These are phyloP conservation scores for Candida arabinofermentans DNA, from an alignment of 805 yeast genomes.

Conservation along the genomic window DNA sequence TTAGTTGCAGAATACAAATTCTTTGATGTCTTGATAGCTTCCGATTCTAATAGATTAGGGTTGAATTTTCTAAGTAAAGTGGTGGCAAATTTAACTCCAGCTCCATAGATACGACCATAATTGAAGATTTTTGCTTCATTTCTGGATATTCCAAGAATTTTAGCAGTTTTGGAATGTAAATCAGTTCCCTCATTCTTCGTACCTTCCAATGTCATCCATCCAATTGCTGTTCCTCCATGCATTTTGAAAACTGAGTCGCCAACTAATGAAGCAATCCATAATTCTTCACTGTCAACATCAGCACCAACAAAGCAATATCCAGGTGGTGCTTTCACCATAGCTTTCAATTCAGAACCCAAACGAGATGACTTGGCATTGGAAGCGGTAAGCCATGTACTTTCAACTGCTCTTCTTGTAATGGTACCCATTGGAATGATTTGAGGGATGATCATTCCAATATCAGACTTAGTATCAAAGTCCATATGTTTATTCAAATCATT, in stretches of 20 bases:
- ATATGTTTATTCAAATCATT: slow-evolving; percentile 25
- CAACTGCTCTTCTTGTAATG: slow-evolving; percentile 92
- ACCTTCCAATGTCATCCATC: slow-evolving; percentile 99
- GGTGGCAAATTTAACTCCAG: slow-evolving; percentile 89
- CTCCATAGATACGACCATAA: slow-evolving; percentile 97
- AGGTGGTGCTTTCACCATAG: slow-evolving; percentile 78
- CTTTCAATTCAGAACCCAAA: slow-evolving; percentile 90
- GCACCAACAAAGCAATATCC: slow-evolving; percentile 96
- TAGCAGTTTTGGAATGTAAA: slow-evolving; percentile 90
- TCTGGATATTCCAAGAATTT: slow-evolving; percentile 81
- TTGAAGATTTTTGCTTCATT: slow-evolving; percentile 93
- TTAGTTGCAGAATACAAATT: slow-evolving; percentile 77
- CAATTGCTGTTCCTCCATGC: slow-evolving; percentile 95
- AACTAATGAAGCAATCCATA: slow-evolving; percentile 95
- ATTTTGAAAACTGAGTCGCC: slow-evolving; percentile 87
- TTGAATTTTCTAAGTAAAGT: slow-evolving; percentile 81
- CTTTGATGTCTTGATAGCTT: slow-evolving; percentile 63
- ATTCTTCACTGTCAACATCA: slow-evolving; percentile 96
- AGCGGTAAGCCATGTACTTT: slow-evolving; percentile 96
- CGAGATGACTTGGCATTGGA: slow-evolving; percentile 84
- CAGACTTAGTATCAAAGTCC: slow-evolving; percentile 17
- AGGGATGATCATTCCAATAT: slow-evolving; percentile 76
- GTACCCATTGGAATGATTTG: slow-evolving; percentile 92
- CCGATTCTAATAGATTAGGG: slow-evolving; percentile 58
- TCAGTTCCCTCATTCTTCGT: slow-evolving; percentile 89